Percentiles rank a stretch among this genome's conserved stretches.
Evolutionary conservation across 2,329 filamentous ascomycete genomes (phyloP).

Genomic region (Aureobasidium melanogenum): DNA sequence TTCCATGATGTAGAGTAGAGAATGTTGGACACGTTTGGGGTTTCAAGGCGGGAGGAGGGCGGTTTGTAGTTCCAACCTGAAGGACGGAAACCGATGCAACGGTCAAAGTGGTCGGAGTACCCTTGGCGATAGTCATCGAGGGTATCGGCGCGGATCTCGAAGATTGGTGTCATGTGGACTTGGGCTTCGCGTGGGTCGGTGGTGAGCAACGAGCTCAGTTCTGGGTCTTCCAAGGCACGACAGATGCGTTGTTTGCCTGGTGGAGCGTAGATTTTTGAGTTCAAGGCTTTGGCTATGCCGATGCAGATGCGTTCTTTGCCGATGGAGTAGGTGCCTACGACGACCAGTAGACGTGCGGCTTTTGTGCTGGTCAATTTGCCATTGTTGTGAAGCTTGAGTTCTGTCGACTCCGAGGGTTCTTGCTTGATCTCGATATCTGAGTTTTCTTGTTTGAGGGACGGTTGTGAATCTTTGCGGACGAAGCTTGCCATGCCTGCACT

Average conservation of each 20-base stretch:
- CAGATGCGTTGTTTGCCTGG: conserved; percentile 77
- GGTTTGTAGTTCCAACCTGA: conserved; percentile 91
- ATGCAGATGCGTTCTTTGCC: conserved; percentile 95
- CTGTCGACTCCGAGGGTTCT: conserved; percentile 29
- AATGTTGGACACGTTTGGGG: conserved; percentile 55
- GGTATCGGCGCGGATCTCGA: conserved; percentile 87
- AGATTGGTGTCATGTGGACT: conserved; percentile 94
- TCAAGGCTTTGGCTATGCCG: conserved; percentile 77
- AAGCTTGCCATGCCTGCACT: conserved; percentile 55
- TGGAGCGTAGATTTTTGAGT: conserved; percentile 82
- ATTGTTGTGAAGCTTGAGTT: conserved; percentile 15
- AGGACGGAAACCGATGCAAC: conserved; percentile 83
- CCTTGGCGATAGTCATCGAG: conserved; percentile 78
- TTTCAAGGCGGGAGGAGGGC: conserved; percentile 52
- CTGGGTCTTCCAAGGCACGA: conserved; percentile 73
- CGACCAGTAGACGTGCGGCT: conserved; percentile 66
- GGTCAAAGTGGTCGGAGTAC: conserved; percentile 72
- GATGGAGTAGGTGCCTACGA: conserved; percentile 96
- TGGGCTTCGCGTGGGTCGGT: conserved; percentile 74
- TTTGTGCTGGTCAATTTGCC: conserved; percentile 27
- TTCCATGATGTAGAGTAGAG: conserved; percentile 65
- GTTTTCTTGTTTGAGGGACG: conserved; percentile 29
- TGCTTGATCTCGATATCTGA: conserved; percentile 30
- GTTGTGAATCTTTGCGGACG: conserved; percentile 39
- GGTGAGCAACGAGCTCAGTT: conserved; percentile 70